phyloP scores from a whole-genome alignment of 1,284 basidiomycete species.

The Hypsizygus ulmarius region DNA sequence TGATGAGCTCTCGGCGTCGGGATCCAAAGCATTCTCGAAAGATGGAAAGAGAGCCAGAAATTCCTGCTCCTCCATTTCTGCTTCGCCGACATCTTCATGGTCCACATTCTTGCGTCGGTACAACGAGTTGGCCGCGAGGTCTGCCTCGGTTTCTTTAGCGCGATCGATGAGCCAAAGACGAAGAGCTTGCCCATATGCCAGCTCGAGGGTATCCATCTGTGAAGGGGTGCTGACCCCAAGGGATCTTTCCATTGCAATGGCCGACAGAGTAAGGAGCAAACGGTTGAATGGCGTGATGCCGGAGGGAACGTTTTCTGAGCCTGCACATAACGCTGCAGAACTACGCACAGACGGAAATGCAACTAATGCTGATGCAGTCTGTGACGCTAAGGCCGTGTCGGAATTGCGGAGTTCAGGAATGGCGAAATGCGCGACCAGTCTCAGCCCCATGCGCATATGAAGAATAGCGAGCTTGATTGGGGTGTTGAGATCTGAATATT shows the following conservation, averaged over 20 bases:
- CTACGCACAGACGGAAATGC: constrained; percentile 53
- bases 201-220: constrained; percentile 38
- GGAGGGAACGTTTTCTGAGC: constrained; percentile 21
- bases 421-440: constrained; percentile 44
- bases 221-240: constrained; percentile 31
- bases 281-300: constrained; percentile 33
- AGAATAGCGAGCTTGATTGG: constrained; percentile 68
- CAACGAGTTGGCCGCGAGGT: constrained; percentile 69
- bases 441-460: constrained; percentile 75
- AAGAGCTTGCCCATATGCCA: constrained; percentile 70
- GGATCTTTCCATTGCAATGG: constrained; percentile 45
- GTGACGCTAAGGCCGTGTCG: constrained; percentile 10
- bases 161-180: constrained; percentile 84
- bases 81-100: constrained; percentile 63
- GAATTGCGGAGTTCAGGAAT: constrained; percentile 2
- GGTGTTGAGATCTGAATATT: constrained; percentile 68
- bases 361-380: constrained; percentile 38
- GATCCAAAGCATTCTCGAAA: constrained; percentile 64
- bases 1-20: constrained; percentile 12
- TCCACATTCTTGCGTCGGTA: constrained; percentile 73
- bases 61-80: constrained; percentile 78
- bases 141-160: constrained; percentile 63
- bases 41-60: constrained; percentile 83
- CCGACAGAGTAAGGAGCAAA: constrained; percentile 52
- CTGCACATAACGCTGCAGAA: constrained; percentile 34